Evolutionary conservation across 148 eudicot species (phyloP).

Genomic region (Silene latifolia): DNA sequence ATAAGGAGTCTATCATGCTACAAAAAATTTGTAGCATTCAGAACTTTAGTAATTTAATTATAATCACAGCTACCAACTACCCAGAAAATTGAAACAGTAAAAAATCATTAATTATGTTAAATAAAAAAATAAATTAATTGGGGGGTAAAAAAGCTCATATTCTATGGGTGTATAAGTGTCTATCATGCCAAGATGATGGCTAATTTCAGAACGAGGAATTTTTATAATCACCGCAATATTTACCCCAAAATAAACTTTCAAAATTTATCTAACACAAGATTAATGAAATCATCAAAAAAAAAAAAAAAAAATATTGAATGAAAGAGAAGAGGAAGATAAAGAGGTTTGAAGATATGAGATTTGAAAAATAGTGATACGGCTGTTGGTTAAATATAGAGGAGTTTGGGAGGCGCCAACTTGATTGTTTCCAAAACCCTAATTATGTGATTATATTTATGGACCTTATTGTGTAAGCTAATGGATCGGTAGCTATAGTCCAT

Average conservation of each 20-base stretch:
- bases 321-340: background rate
- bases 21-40: slow-evolving; percentile 10
- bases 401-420: background rate
- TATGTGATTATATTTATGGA: background rate
- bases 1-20: slow-evolving; percentile 16
- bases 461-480: too few species aligned
- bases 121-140: background rate
- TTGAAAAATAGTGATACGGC: background rate
- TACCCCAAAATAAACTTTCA: background rate
- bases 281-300: background rate
- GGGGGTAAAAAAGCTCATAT: slow-evolving; percentile 18
- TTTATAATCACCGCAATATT: slow-evolving; percentile 16
- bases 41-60: background rate
- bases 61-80: slow-evolving; percentile 21
- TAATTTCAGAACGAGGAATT: slow-evolving; percentile 20
- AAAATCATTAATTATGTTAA: background rate
- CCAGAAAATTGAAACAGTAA: background rate
- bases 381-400: background rate
- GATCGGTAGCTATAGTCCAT: too few species aligned
- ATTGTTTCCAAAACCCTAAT: background rate
- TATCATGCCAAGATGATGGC: slow-evolving; percentile 18
- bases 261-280: background rate
- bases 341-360: background rate
- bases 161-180: slow-evolving; percentile 24
- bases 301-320: background rate